These are phyloP conservation scores for Tricholoma bakamatsutake DNA, from an alignment of 768 basidiomycete genomes.

Conservation along the genomic window DNA sequence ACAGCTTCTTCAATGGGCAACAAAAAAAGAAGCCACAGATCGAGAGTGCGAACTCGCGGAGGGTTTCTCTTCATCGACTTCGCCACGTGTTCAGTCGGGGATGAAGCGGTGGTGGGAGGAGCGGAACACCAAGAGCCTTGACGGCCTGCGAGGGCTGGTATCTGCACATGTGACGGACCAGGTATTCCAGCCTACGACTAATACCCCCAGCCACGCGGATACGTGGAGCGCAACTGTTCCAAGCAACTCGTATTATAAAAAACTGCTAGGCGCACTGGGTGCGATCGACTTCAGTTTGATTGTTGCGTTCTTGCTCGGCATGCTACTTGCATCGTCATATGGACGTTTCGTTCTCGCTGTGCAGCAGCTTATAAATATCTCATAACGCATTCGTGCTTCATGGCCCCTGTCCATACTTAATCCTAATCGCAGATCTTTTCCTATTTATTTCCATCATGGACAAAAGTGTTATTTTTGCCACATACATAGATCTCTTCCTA, in stretches of 20 bases:
- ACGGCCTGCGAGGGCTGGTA: slow-evolving; percentile 48
- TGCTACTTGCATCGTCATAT: slow-evolving; percentile 10
- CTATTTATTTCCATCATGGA: not conserved
- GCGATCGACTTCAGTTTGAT: slow-evolving; percentile 9
- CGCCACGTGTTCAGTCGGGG: slow-evolving; percentile 28
- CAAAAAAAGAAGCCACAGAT: slow-evolving; percentile 40
- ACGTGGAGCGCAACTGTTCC: not conserved
- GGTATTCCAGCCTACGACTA: slow-evolving; percentile 14
- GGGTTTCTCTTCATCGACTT: slow-evolving; percentile 16
- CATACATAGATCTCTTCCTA: too few species aligned
- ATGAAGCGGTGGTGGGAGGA: slow-evolving; percentile 53
- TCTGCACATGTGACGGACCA: slow-evolving; percentile 22
- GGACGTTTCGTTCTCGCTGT: slow-evolving; percentile 7
- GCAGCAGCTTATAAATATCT: slow-evolving; percentile 6
- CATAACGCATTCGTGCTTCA: not conserved
- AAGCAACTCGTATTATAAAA: not conserved
- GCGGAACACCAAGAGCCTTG: slow-evolving; percentile 48
- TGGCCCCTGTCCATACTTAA: too few species aligned
- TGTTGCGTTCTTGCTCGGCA: slow-evolving; percentile 12
- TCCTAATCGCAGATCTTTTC: not conserved
- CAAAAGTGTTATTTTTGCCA: too few species aligned
- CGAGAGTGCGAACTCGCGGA: slow-evolving; percentile 16
- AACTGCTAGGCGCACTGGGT: not conserved
- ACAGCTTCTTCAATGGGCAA: slow-evolving; percentile 46
- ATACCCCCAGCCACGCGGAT: slow-evolving; percentile 5